Evolutionary conservation across 192 early-diverging fungal genomes (phyloP).

Genomic region (Oehlia diaphana): DNA sequence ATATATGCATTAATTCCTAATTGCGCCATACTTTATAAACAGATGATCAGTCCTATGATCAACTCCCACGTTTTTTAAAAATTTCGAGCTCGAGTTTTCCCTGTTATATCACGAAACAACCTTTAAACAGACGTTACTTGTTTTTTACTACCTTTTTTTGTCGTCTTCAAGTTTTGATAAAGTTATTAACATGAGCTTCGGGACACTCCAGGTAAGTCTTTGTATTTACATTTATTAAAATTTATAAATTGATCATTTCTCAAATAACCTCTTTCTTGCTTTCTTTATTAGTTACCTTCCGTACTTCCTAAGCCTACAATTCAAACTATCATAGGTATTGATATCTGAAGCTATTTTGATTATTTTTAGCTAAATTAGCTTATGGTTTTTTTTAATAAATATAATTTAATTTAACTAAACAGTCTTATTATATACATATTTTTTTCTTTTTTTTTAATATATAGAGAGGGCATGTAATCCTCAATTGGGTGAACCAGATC

Average conservation of each 20-base stretch:
- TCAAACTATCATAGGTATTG: slow-evolving; percentile 1
- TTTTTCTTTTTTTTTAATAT: not conserved
- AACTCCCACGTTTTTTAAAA: no score
- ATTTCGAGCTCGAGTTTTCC: no score
- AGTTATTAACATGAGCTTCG: not conserved
- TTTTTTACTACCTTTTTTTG: no score
- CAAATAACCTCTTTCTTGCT: not conserved
- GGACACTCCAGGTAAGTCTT: not conserved
- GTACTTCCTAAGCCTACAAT: slow-evolving; percentile 1
- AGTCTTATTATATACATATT: not conserved
- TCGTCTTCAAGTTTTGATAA: no score
- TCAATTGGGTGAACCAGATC: slow-evolving; percentile 70
- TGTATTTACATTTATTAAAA: not conserved
- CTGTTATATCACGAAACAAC: no score
- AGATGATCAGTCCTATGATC: no score
- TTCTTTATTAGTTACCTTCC: not conserved
- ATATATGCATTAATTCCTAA: no score
- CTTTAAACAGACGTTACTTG: no score
- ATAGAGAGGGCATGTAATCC: slow-evolving; percentile 81
- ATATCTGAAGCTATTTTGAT: not conserved
- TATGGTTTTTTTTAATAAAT: not conserved
- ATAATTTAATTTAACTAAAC: not conserved
- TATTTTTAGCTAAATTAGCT: not conserved
- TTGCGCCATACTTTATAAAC: no score
- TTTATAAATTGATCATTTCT: no score